A percentile compares a stretch with the other conserved stretches of the same genome.
phyloP scores from a whole-genome alignment of 1,284 basidiomycete genomes.

The Volvariella volvacea region DNA sequence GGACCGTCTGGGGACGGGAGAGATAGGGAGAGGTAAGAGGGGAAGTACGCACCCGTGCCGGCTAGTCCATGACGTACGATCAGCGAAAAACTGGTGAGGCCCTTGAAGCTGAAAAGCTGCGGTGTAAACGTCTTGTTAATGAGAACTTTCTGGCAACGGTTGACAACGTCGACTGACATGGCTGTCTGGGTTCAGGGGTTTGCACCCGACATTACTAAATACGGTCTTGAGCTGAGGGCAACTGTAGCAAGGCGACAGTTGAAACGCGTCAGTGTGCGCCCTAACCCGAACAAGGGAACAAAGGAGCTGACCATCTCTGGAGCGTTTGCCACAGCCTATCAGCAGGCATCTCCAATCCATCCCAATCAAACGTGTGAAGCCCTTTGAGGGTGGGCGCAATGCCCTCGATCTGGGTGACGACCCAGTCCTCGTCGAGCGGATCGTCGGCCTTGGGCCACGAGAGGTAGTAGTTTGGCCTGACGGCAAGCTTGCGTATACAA shows the following conservation, averaged over 20 bases:
- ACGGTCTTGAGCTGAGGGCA: constrained; percentile 33
- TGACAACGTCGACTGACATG: constrained; percentile 12
- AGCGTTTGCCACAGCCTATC: constrained; percentile 33
- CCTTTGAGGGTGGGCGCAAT: constrained; percentile 22
- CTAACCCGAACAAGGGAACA: constrained; percentile 5
- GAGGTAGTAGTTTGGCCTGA: constrained; percentile 42
- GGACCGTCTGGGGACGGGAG: too few relatives aligned
- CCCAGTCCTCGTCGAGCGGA: constrained; percentile 29
- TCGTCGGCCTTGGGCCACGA: constrained; percentile 37
- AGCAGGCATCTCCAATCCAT: constrained; percentile 35
- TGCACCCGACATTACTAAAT: constrained; percentile 32
- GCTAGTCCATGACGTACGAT: constrained; percentile 35
- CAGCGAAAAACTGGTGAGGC: constrained; percentile 34
- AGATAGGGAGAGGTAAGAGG: too few relatives aligned
- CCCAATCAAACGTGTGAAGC: constrained; percentile 40
- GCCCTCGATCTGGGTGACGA: constrained; percentile 23
- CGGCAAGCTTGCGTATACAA: constrained; percentile 31
- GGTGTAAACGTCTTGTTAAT: too few relatives aligned
- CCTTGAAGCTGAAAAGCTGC: constrained; percentile 32
- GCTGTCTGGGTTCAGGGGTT: constrained; percentile 25
- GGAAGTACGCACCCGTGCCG: constrained; percentile 20
- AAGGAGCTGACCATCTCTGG: constrained; percentile 23
- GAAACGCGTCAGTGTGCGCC: background rate
- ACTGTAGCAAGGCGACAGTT: constrained; percentile 13
- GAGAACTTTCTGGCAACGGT: background rate